Evolutionary conservation across 371 early-diverging fungal species (phyloP), one percentile per base, ranked within the genome.

Genomic region (Rhizopus arrhizus): DNA sequence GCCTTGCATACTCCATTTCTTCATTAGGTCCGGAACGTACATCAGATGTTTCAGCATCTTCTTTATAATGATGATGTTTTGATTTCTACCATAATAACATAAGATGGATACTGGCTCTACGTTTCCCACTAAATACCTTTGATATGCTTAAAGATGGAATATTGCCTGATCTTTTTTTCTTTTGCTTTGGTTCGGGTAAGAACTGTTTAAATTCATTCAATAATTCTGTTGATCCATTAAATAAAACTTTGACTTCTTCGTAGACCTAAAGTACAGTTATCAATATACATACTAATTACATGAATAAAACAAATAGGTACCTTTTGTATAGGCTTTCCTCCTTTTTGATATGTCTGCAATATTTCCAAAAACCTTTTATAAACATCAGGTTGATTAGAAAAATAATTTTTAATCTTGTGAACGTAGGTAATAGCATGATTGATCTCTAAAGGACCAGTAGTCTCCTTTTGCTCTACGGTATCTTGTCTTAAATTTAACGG

Each of bases 391-490:
- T 95, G 90, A 33, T 80, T 80, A 4, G 88, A 70, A 72, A 93
- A 98, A 3, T 95, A 89, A 60, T 88, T 94, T 87, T 93, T 97
- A 68, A 98, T 96, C 75, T 97, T 97, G 79, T 96, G 96, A 12
- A 99, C 97, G 75, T 95, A 99, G 71, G 90, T 95, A 40, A 97
- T 97, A 12, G 98, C 99, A 66, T 96, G 95, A 62, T 94, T 90
- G 68, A 98, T 97, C 67, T 98, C 97, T n/a, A 95, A 88, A 0
- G 91, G 91, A 1, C 70, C 48, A 29, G 48, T 48, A 22, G 22
- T 22, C 22, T 53, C 53, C 34, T 56, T 43, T 36, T 57, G 28
- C 12, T 43, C 32, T 28, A 15, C 13, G 12, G 33, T 34, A 36
- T 53, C 61, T 43, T 33, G 54, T 41, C 51, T 59, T 31, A 53